Percentiles rank a stretch among this genome's conserved stretches.
Conservation (phyloP, 768 basidiomycete genomes). For the Nevesoporus exiguus region DNA sequence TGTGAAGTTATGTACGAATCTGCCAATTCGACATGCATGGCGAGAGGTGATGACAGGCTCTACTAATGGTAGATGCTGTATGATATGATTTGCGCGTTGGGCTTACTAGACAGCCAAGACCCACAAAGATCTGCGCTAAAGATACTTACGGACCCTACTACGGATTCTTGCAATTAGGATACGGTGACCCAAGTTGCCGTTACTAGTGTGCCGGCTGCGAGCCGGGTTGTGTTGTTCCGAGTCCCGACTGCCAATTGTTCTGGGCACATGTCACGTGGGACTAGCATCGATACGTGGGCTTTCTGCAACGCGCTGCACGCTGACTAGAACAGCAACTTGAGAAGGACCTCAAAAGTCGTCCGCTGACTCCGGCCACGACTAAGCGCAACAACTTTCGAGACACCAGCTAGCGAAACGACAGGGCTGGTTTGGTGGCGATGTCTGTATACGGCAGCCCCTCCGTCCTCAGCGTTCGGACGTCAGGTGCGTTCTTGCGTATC, state of each 20-base stretch:
- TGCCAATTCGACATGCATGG: no score
- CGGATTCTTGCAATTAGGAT: no score
- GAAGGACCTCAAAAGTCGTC: background rate
- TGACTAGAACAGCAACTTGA: slow-evolving; percentile 5
- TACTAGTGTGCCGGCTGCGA: no score
- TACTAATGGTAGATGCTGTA: no score
- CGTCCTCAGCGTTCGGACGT: slow-evolving; percentile 15
- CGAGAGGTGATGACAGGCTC: no score
- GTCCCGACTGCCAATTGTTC: background rate
- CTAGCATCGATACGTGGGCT: background rate
- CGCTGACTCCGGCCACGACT: background rate
- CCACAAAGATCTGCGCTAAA: no score
- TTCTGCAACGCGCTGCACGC: slow-evolving; percentile 1
- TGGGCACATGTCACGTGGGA: slow-evolving; percentile 14
- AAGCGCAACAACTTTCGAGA: background rate
- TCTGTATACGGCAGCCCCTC: slow-evolving; percentile 17
- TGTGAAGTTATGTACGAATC: no score
- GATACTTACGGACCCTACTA: no score
- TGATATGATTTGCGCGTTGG: no score
- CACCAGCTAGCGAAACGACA: background rate
- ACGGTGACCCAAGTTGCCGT: no score
- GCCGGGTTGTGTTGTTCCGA: no score
- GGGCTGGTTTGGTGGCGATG: slow-evolving; percentile 13
- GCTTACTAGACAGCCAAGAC: no score
- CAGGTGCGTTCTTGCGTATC: slow-evolving; percentile 8